Conservation (phyloP, 2,329 filamentous ascomycete species). For the Trichoderma sp. region DNA sequence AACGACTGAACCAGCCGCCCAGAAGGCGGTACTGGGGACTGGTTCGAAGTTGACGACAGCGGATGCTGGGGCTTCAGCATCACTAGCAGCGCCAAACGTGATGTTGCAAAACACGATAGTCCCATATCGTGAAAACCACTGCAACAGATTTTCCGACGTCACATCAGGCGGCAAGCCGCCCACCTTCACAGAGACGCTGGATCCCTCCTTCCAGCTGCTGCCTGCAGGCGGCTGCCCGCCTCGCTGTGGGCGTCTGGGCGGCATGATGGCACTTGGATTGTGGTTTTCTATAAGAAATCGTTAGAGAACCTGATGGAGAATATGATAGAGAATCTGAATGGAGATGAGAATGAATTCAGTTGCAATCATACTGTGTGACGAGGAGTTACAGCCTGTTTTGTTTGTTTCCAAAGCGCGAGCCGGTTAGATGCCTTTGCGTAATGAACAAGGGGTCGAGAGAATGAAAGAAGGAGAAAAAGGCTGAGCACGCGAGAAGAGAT, state of each 20-base stretch:
- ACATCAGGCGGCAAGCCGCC: slow-evolving; percentile 39
- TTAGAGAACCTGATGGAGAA: neutral
- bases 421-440: neutral
- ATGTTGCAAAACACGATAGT: slow-evolving; percentile 53
- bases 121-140: slow-evolving; percentile 55
- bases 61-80: slow-evolving; percentile 32
- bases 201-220: slow-evolving; percentile 40
- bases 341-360: neutral
- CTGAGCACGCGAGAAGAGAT: neutral
- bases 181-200: slow-evolving; percentile 38
- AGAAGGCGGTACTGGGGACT: slow-evolving; percentile 55
- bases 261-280: neutral
- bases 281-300: neutral
- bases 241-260: neutral
- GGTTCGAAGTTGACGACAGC: slow-evolving; percentile 60
- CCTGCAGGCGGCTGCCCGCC: neutral
- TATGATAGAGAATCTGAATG: neutral
- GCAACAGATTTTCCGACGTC: slow-evolving; percentile 50
- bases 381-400: neutral
- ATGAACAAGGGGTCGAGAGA: neutral
- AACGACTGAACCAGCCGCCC: slow-evolving; percentile 41
- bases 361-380: neutral
- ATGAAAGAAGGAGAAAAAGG: no score
- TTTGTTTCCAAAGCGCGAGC: neutral
- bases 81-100: slow-evolving; percentile 51